Evolutionary conservation across 2,329 filamentous ascomycete species (phyloP), one percentile per base, ranked within the genome.

Genomic region (Alternaria brassicae): DNA sequence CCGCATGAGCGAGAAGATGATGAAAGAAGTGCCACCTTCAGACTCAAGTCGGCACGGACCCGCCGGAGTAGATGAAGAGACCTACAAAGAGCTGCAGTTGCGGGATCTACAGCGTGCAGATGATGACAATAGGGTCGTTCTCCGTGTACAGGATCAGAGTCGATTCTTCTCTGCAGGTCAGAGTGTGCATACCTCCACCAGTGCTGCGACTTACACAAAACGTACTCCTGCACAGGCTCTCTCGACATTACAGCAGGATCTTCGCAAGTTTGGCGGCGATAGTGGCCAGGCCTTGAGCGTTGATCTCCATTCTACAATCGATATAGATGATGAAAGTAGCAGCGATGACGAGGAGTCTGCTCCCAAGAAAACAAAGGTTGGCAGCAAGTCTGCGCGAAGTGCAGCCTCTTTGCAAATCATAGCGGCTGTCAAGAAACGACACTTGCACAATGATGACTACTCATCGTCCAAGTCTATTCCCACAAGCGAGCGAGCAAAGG

Each of bases 71-170:
- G 89, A 92, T 60, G 90, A 93, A 67, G 85, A 88, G 37, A 89
- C 89, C 0, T 95, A 89, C 72, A 87, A 89, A 63, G 84, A 93
- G 72, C 81, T 98, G 30, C 85, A 88, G 37, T 83, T 99, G 13
- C 88, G 89, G 25, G 95, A 99, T 81, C 83, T 99, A 32, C 88
- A 87, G 54, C 91, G 87, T 1, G 88, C 92, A 55, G 84, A 86
- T 17, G 86, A 90, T 65, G 90, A 95, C 67, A 87, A 90, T 61
- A 88, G 91, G 19, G 90, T 98, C 62, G 87, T 91, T 53, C 86
- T 99, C 51, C 94, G 93, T 61, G 90, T 98, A 70, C 92, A 91
- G 66, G 92, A 97, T 72, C 92, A 97, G 74, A 91, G 87, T 73
- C 88, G 86, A 12, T 93, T 97, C 77, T 94, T 96, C 73, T 88